Conservation (phyloP, 2,329 filamentous ascomycete species). For the Apiospora kogelbergensis region DNA sequence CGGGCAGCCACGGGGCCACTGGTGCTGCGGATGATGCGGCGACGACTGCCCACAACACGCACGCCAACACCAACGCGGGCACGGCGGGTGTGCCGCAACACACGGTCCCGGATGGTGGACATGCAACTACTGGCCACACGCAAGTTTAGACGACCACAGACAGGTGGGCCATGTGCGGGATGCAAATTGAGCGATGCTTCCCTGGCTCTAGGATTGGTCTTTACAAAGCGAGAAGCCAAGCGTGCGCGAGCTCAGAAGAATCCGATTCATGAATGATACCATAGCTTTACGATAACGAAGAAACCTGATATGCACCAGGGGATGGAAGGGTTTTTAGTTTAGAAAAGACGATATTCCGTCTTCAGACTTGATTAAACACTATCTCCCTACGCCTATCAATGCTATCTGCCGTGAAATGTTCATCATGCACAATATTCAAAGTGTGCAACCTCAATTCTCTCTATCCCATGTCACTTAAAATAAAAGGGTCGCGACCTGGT, state of each 20-base stretch:
- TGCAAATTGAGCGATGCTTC: background rate
- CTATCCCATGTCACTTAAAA: background rate
- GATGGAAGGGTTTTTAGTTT: background rate
- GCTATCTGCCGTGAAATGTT: background rate
- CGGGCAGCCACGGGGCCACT: background rate
- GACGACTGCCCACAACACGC: background rate
- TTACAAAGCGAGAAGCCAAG: background rate
- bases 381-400: slow-evolving; percentile 2
- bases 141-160: background rate
- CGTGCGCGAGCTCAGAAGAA: background rate
- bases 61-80: background rate
- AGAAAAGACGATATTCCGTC: background rate
- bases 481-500: background rate
- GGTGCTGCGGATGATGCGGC: no score
- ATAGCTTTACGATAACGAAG: background rate
- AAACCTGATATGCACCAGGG: no score
- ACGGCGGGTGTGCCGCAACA: background rate
- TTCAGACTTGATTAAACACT: slow-evolving; percentile 1
- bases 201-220: background rate
- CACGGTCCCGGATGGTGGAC: background rate
- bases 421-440: background rate
- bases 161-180: background rate
- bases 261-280: background rate
- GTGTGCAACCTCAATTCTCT: background rate
- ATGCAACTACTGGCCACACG: background rate